phyloP scores from a whole-genome alignment of 495 filamentous ascomycete genomes.

The Collariella sp. region DNA sequence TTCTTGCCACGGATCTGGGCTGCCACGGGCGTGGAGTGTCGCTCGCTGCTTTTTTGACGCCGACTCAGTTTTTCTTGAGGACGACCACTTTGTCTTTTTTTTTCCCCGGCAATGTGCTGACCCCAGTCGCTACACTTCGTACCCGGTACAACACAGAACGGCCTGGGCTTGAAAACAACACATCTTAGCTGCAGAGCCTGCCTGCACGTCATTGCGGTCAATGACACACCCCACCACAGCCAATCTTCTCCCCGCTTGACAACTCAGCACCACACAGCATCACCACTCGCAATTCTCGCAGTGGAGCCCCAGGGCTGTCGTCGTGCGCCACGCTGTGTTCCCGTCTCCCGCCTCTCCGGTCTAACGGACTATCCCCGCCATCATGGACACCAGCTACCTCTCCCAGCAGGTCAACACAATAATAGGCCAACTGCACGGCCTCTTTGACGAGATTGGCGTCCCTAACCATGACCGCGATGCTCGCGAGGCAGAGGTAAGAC shows the following conservation, averaged over 20 bases:
- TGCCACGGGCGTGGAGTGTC: background rate
- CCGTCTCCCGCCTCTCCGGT: background rate
- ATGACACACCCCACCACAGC: slow-evolving; percentile 23
- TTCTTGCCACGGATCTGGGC: background rate
- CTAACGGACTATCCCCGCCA: slow-evolving; percentile 2
- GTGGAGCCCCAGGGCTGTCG: background rate
- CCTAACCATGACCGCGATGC: slow-evolving; percentile 79
- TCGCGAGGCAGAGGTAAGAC: slow-evolving; percentile 69
- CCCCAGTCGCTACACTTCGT: background rate
- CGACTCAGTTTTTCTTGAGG: background rate
- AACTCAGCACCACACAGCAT: slow-evolving; percentile 9
- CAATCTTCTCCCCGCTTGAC: slow-evolving; percentile 14
- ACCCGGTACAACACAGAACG: too few relatives aligned
- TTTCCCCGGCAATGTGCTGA: slow-evolving; percentile 11
- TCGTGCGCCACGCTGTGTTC: background rate
- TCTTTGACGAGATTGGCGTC: slow-evolving; percentile 96
- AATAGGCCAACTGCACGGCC: slow-evolving; percentile 77
- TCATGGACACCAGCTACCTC: slow-evolving; percentile 85
- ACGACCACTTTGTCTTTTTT: background rate
- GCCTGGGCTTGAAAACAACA: slow-evolving; percentile 12
- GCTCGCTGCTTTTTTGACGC: background rate
- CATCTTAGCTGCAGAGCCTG: slow-evolving; percentile 17
- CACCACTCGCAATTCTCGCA: too few relatives aligned
- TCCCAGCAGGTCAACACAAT: slow-evolving; percentile 91
- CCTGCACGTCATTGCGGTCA: slow-evolving; percentile 28